These are phyloP conservation scores for Ophiobolus disseminans DNA, from an alignment of 2,329 filamentous ascomycete species.

Conservation along the genomic window DNA sequence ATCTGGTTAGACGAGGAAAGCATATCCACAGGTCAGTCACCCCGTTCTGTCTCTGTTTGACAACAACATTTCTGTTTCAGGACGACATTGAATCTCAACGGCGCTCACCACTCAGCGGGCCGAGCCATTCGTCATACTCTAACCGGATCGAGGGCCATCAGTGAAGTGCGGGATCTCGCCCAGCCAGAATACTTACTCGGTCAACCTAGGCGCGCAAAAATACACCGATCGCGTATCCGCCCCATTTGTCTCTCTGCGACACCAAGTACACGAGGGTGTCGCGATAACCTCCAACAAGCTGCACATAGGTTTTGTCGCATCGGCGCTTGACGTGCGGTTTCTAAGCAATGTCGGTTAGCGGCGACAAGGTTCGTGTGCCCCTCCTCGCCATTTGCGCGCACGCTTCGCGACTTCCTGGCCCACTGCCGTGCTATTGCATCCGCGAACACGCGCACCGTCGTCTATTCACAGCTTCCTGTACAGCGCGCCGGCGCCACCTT, in stretches of 20 bases:
- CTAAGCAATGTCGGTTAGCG: slow-evolving; percentile 43
- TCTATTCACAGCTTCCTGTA: background rate
- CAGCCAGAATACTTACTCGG: slow-evolving; percentile 20
- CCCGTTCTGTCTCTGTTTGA: background rate
- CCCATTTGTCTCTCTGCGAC: slow-evolving; percentile 24
- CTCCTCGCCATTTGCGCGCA: slow-evolving; percentile 29
- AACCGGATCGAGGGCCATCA: slow-evolving; percentile 29
- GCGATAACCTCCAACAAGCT: slow-evolving; percentile 25
- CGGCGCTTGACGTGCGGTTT: slow-evolving; percentile 14
- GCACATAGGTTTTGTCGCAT: slow-evolving; percentile 11
- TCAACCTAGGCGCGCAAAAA: slow-evolving; percentile 28
- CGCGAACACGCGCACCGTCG: slow-evolving; percentile 5
- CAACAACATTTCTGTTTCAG: slow-evolving; percentile 6
- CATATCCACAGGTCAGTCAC: slow-evolving; percentile 2
- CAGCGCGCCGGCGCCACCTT: background rate
- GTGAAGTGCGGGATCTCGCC: slow-evolving; percentile 27
- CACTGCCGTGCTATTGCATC: too few species aligned
- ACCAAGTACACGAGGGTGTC: slow-evolving; percentile 26
- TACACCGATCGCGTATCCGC: slow-evolving; percentile 25
- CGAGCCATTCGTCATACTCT: slow-evolving; percentile 45
- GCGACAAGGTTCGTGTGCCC: slow-evolving; percentile 49
- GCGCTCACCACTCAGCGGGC: slow-evolving; percentile 37
- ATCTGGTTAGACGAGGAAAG: slow-evolving; percentile 5
- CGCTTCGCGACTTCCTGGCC: slow-evolving; percentile 16
- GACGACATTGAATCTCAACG: slow-evolving; percentile 15